Evolutionary conservation across 2,329 filamentous ascomycete genomes (phyloP).

Genomic region (Trichoderma gracile): DNA sequence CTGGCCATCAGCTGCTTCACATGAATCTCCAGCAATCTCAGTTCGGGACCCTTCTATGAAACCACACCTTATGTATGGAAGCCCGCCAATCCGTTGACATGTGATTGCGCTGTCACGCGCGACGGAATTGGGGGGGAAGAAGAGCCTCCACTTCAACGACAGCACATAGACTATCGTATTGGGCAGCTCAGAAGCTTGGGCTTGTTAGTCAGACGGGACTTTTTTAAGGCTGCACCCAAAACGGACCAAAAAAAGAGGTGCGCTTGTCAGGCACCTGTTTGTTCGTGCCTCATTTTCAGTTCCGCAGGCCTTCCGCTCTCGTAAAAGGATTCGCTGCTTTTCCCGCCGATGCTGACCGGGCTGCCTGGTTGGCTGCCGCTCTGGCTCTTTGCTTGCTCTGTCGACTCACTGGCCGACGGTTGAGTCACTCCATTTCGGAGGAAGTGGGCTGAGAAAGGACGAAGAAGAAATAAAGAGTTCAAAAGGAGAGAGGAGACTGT

Average conservation of each 20-base stretch:
- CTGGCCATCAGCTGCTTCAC: no score
- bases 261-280: conserved; percentile 2
- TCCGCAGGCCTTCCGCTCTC: no score
- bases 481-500: not conserved
- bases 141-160: conserved; percentile 6
- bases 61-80: not conserved
- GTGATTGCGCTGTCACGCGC: conserved; percentile 24
- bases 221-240: not conserved
- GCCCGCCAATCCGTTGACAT: conserved; percentile 10
- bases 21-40: no score
- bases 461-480: not conserved
- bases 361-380: conserved; percentile 22
- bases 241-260: not conserved
- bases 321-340: not conserved
- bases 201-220: not conserved
- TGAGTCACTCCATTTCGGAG: conserved; percentile 14
- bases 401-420: conserved; percentile 15
- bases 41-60: no score
- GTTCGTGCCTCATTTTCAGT: not conserved
- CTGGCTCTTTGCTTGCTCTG: conserved; percentile 12
- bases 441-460: not conserved
- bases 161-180: no score
- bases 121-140: not conserved
- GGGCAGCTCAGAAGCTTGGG: no score
- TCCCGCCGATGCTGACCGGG: conserved; percentile 22